Percentiles rank a stretch among this genome's conserved stretches.
These are phyloP conservation scores for Bruguiera parviflora DNA, from an alignment of 345 rosid genomes.

Conservation along the genomic window DNA sequence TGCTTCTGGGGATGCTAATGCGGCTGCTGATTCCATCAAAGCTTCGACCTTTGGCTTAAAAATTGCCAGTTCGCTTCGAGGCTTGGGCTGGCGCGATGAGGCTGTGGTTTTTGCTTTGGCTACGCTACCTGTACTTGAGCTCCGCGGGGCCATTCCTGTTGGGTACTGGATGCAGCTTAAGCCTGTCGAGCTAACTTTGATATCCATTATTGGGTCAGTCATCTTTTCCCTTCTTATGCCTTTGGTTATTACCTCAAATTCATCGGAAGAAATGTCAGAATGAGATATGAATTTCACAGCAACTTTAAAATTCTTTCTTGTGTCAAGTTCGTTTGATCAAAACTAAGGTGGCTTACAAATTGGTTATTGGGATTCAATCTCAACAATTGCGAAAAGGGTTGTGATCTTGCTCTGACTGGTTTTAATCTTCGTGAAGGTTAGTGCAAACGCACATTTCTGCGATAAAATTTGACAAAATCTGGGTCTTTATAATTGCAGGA, in stretches of 20 bases:
- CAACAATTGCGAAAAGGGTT: background rate
- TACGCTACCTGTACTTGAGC: slow-evolving; percentile 86
- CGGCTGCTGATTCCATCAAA: slow-evolving; percentile 73
- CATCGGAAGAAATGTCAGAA: slow-evolving; percentile 3
- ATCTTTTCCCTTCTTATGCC: background rate
- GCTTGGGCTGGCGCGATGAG: slow-evolving; percentile 78
- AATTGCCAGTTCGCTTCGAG: slow-evolving; percentile 58
- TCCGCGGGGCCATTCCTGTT: slow-evolving; percentile 93
- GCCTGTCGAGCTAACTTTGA: slow-evolving; percentile 49
- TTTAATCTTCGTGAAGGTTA: background rate
- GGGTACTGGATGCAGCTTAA: slow-evolving; percentile 96
- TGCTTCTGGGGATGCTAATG: slow-evolving; percentile 73
- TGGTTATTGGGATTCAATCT: background rate
- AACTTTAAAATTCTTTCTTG: background rate
- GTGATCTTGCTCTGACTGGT: background rate
- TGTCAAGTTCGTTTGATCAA: background rate
- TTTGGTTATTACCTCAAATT: slow-evolving; percentile 2
- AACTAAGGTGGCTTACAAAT: background rate
- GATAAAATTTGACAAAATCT: slow-evolving; percentile 5
- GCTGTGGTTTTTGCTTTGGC: slow-evolving; percentile 88
- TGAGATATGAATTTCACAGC: slow-evolving; percentile 1
- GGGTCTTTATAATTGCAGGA: slow-evolving; percentile 44
- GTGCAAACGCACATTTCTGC: slow-evolving; percentile 5
- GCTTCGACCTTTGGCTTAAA: slow-evolving; percentile 74
- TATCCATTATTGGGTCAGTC: slow-evolving; percentile 76